Percentiles rank a stretch among this genome's conserved stretches.
phyloP scores from a whole-genome alignment of 768 basidiomycete species.

The Auricularia auricula-judae region DNA sequence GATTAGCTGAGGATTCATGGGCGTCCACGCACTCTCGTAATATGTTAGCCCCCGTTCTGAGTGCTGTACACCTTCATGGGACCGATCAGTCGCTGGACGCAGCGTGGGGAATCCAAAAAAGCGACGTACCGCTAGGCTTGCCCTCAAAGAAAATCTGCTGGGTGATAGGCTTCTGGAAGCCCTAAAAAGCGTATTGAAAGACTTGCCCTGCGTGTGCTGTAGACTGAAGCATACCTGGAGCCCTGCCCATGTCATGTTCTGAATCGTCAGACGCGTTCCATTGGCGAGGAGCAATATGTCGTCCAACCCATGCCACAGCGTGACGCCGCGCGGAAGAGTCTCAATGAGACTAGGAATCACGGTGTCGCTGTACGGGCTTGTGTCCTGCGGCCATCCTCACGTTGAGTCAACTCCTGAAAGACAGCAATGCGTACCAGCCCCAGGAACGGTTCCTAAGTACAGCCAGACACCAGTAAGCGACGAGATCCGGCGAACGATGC shows the following conservation, averaged over 20 bases:
- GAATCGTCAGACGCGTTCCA: constrained; percentile 7
- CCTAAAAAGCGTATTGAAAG: not conserved
- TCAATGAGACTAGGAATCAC: constrained; percentile 5
- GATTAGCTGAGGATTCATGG: not conserved
- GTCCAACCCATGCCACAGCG: constrained; percentile 9
- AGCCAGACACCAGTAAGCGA: not conserved
- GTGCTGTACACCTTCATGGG: not conserved
- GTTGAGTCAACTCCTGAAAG: not conserved
- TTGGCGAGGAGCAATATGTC: constrained; percentile 5
- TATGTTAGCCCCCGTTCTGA: not conserved
- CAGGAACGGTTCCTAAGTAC: not conserved
- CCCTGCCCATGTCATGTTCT: constrained; percentile 6
- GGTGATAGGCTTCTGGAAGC: not conserved
- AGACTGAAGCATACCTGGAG: not conserved
- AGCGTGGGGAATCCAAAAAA: not conserved
- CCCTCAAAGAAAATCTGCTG: not conserved
- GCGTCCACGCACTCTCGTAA: not conserved
- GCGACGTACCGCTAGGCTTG: not conserved
- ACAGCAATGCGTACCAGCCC: not conserved
- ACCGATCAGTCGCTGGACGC: not conserved
- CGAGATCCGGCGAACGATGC: not conserved
- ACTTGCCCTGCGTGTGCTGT: not conserved
- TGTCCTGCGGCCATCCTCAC: not conserved
- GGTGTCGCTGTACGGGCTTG: constrained; percentile 3
- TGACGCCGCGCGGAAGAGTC: constrained; percentile 6